Conservation (phyloP, 2,329 filamentous ascomycete genomes). For the Acephala macrosclerotiorum region DNA sequence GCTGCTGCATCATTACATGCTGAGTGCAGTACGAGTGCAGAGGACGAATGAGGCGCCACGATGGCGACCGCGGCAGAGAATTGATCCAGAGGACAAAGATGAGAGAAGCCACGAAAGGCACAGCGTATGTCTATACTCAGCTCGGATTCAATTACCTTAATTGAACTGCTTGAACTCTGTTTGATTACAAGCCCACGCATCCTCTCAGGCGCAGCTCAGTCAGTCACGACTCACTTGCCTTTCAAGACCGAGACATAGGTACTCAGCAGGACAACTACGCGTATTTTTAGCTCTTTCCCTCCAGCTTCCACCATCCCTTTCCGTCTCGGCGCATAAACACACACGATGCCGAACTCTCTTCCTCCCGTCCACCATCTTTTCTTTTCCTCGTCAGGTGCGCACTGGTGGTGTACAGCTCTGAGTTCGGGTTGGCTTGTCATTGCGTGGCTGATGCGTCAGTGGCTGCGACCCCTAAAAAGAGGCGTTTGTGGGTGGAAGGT, state of each 20-base stretch:
- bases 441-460: background rate
- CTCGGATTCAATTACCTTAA: too few relatives aligned
- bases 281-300: background rate
- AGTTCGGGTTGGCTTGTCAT: background rate
- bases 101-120: too few relatives aligned
- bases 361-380: too few relatives aligned
- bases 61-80: too few relatives aligned
- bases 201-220: too few relatives aligned
- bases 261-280: background rate
- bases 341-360: background rate
- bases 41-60: too few relatives aligned
- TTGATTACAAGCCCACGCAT: too few relatives aligned
- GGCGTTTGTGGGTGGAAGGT: background rate
- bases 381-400: background rate
- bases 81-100: too few relatives aligned
- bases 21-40: too few relatives aligned
- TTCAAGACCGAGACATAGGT: background rate
- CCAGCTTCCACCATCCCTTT: background rate
- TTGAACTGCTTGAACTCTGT: too few relatives aligned
- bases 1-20: too few relatives aligned
- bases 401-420: background rate
- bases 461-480: background rate
- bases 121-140: too few relatives aligned
- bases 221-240: constrained; percentile 5
- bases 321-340: background rate